Percentiles rank a stretch among this genome's conserved stretches.
These are phyloP conservation scores for Blastocystis sp. DNA, from an alignment of 352 stramenopile genomes.

Conservation along the genomic window DNA sequence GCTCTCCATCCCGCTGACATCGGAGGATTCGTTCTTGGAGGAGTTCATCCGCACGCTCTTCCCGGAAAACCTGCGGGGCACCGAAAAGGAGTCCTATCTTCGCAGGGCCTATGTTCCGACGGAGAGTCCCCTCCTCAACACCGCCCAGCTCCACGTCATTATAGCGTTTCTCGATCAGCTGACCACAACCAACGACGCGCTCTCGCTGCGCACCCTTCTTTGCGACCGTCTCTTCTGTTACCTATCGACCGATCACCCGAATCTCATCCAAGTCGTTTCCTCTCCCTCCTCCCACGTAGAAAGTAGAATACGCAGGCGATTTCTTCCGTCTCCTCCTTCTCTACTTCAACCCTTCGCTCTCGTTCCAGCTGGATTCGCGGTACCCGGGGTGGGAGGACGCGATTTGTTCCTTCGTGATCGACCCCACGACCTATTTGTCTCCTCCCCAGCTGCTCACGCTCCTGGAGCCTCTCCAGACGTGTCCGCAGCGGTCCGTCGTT, in stretches of 20 bases:
- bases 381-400: constrained; percentile 24
- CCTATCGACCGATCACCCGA: not conserved
- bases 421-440: not conserved
- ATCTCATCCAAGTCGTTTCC: not conserved
- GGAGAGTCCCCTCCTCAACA: constrained; percentile 11
- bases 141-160: constrained; percentile 9
- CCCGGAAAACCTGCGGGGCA: not conserved
- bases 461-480: not conserved
- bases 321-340: constrained; percentile 48
- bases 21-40: not conserved
- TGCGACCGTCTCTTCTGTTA: not conserved
- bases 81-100: constrained; percentile 14
- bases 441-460: not conserved
- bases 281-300: not conserved
- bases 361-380: not conserved
- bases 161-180: not conserved
- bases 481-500: not conserved
- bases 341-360: constrained; percentile 25
- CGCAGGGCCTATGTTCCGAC: not conserved
- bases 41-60: not conserved
- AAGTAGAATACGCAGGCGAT: constrained; percentile 23
- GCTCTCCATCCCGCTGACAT: not conserved
- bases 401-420: constrained; percentile 2
- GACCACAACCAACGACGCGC: not conserved
- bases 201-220: not conserved